These are phyloP conservation scores for Myriosclerotinia duriaeana DNA, from an alignment of 2,329 filamentous ascomycete genomes.

Conservation along the genomic window DNA sequence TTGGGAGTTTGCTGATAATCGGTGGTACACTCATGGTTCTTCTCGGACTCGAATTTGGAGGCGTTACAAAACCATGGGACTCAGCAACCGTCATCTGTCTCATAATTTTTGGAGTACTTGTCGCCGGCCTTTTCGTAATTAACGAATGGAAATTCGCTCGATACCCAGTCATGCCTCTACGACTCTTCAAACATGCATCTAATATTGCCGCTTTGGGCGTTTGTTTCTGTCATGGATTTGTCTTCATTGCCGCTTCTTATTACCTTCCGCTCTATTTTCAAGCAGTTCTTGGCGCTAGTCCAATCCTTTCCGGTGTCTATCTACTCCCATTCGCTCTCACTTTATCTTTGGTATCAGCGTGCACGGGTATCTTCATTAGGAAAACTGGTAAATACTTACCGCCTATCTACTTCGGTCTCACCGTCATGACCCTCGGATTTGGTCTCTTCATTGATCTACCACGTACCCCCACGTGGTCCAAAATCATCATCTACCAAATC, in stretches of 20 bases:
- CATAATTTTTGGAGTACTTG: constrained; percentile 62
- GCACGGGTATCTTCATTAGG: constrained; percentile 56
- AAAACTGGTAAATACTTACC: constrained; percentile 66
- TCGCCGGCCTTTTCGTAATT: constrained; percentile 60
- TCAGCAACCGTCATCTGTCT: constrained; percentile 40
- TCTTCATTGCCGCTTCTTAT: constrained; percentile 34
- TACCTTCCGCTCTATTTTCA: constrained; percentile 70
- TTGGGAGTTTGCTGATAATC: constrained; percentile 59
- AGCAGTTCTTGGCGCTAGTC: constrained; percentile 45
- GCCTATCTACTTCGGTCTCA: constrained; percentile 58
- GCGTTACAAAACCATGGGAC: constrained; percentile 63
- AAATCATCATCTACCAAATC: constrained; percentile 61
- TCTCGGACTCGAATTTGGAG: constrained; percentile 82
- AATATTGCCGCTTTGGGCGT: constrained; percentile 65
- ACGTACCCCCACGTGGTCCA: constrained; percentile 51
- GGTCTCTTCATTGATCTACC: constrained; percentile 64
- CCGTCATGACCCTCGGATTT: constrained; percentile 62
- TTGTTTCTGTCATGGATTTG: constrained; percentile 71
- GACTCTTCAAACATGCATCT: constrained; percentile 65
- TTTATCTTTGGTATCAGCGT: constrained; percentile 61
- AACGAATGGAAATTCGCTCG: constrained; percentile 72
- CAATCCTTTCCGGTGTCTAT: constrained; percentile 75
- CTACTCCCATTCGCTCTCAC: constrained; percentile 68
- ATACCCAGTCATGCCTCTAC: constrained; percentile 75
- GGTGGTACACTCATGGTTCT: constrained; percentile 83